A percentile compares a stretch with the other conserved stretches of the same genome.
Conservation (phyloP, 2,329 filamentous ascomycete genomes). For the Teratosphaeriaceae sp. region DNA sequence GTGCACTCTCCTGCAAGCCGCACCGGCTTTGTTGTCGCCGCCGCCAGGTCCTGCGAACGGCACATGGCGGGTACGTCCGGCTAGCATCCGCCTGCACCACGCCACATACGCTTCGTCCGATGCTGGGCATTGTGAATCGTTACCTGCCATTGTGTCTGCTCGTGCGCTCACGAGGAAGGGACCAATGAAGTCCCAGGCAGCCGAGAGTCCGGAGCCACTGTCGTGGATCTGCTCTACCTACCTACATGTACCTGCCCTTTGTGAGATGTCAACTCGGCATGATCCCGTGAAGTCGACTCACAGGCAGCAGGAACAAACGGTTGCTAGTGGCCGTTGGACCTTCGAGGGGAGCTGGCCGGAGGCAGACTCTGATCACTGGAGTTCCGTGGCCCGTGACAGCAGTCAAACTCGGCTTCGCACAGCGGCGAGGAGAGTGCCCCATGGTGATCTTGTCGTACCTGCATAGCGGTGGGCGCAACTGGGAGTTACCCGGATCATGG, state of each 20-base stretch:
- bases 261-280: neutral
- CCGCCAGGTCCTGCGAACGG: slow-evolving; percentile 13
- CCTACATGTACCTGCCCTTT: too few relatives aligned
- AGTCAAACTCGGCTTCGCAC: too few relatives aligned
- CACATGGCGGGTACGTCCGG: slow-evolving; percentile 18
- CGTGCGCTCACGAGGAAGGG: neutral
- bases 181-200: too few relatives aligned
- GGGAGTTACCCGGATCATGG: slow-evolving; percentile 5
- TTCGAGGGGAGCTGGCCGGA: too few relatives aligned
- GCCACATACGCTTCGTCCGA: slow-evolving; percentile 19
- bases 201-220: too few relatives aligned
- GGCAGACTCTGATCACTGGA: too few relatives aligned
- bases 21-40: slow-evolving; percentile 22
- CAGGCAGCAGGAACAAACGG: too few relatives aligned
- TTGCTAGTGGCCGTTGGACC: too few relatives aligned
- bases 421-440: too few relatives aligned
- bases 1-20: slow-evolving; percentile 23
- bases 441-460: slow-evolving; percentile 7
- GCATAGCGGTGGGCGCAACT: slow-evolving; percentile 6
- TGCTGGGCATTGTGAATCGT: slow-evolving; percentile 10
- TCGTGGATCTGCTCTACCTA: too few relatives aligned
- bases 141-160: slow-evolving; percentile 4
- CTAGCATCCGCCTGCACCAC: slow-evolving; percentile 14
- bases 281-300: slow-evolving; percentile 2
- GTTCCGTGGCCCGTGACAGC: too few relatives aligned